Conservation (phyloP, 805 yeast genomes). For the Deakozyma indianensis region DNA sequence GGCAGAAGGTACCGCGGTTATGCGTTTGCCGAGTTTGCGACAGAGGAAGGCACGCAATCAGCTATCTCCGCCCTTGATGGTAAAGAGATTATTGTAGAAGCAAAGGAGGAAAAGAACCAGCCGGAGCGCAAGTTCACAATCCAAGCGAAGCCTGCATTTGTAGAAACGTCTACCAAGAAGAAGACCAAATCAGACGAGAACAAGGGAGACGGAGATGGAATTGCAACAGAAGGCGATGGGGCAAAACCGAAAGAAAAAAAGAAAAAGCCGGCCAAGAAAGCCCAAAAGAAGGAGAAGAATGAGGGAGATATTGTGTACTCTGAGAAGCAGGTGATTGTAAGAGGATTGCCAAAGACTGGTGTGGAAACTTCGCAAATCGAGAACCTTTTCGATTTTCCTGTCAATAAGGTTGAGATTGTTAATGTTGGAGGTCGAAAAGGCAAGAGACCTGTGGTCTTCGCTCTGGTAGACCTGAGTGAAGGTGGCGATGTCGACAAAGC, state of each 20-base stretch:
- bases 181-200: too few species aligned
- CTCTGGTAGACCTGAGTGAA: too few species aligned
- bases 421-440: too few species aligned
- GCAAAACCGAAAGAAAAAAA: too few species aligned
- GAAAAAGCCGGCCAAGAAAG: neutral
- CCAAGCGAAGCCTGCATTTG: neutral
- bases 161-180: neutral
- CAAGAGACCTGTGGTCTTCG: too few species aligned
- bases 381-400: neutral
- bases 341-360: neutral
- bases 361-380: neutral
- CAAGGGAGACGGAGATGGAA: too few species aligned
- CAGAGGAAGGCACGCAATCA: slow-evolving; percentile 5
- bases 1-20: neutral
- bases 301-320: neutral
- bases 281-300: neutral
- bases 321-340: neutral
- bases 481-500: too few species aligned
- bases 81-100: neutral
- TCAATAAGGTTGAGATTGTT: too few species aligned
- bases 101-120: neutral
- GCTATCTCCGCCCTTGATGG: neutral
- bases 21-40: slow-evolving; percentile 9
- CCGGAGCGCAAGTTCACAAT: neutral
- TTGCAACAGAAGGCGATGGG: too few species aligned